phyloP scores from a whole-genome alignment of 164 flowering plant species.

The Vitis labrusca region DNA sequence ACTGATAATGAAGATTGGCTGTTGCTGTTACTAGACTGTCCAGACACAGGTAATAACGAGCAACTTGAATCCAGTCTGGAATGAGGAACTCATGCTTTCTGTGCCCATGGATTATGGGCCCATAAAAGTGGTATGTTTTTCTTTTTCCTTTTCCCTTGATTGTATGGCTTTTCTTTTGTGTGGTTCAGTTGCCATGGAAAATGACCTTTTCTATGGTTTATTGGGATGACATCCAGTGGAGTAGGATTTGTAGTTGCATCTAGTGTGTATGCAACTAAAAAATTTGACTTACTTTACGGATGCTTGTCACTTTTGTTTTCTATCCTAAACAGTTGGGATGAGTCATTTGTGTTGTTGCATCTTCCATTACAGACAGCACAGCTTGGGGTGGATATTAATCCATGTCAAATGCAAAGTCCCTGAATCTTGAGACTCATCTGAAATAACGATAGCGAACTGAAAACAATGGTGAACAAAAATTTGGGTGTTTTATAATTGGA shows the following conservation, averaged over 20 bases:
- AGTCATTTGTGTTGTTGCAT: no score
- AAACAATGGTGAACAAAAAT: no score
- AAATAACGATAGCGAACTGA: no score
- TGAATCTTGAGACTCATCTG: no score
- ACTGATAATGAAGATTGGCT: slow-evolving; percentile 10
- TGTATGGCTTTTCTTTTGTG: not conserved
- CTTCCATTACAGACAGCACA: no score
- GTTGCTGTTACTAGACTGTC: slow-evolving; percentile 50
- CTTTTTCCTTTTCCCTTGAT: not conserved
- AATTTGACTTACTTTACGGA: no score
- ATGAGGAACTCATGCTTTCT: slow-evolving; percentile 93
- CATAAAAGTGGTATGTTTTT: slow-evolving; percentile 67
- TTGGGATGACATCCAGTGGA: not conserved
- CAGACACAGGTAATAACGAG: slow-evolving; percentile 70
- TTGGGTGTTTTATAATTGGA: no score
- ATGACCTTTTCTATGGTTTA: not conserved
- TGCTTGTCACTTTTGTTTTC: no score
- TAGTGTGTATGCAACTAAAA: not conserved
- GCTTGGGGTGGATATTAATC: no score
- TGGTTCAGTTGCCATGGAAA: not conserved
- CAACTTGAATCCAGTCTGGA: slow-evolving; percentile 93
- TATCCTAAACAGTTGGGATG: no score
- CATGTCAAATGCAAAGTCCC: no score
- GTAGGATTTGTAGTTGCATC: not conserved
- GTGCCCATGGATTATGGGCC: slow-evolving; percentile 80